A percentile compares a stretch with the other conserved stretches of the same genome.
These are phyloP conservation scores for Metroxylon sagu DNA, from an alignment of 176 grass and related monocot genomes.

Conservation along the genomic window DNA sequence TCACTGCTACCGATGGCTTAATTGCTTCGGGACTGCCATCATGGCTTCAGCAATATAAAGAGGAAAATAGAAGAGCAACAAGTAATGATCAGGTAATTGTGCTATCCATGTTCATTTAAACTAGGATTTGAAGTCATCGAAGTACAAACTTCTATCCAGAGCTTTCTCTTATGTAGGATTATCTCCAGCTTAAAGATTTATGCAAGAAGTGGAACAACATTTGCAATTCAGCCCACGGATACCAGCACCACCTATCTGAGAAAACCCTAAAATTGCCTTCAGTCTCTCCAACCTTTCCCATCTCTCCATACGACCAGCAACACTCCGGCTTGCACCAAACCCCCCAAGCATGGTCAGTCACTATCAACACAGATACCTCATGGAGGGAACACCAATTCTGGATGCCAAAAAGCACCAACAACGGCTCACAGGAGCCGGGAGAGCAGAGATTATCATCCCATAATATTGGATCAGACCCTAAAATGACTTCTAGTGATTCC, in stretches of 20 bases:
- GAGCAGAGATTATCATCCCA: too few relatives aligned
- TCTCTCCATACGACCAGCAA: slow-evolving; percentile 17
- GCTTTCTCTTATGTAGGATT: slow-evolving; percentile 23
- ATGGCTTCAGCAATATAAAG: slow-evolving; percentile 60
- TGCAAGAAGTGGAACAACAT: slow-evolving; percentile 56
- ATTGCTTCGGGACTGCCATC: slow-evolving; percentile 49
- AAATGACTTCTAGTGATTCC: slow-evolving; percentile 25
- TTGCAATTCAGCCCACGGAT: slow-evolving; percentile 21
- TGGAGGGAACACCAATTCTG: too few relatives aligned
- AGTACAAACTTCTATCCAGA: neutral
- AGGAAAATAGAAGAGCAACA: neutral
- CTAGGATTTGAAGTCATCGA: neutral
- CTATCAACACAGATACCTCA: too few relatives aligned
- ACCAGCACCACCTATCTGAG: slow-evolving; percentile 9
- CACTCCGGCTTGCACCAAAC: slow-evolving; percentile 6
- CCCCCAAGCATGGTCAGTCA: too few relatives aligned
- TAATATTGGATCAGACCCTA: neutral
- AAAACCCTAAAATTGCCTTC: slow-evolving; percentile 29
- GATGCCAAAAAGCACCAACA: too few relatives aligned
- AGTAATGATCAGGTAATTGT: slow-evolving; percentile 38
- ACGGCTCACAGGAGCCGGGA: too few relatives aligned
- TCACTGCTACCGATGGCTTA: slow-evolving; percentile 2
- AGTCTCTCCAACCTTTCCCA: slow-evolving; percentile 24
- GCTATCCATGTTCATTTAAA: neutral
- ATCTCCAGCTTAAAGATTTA: slow-evolving; percentile 30